A percentile compares a stretch with the other conserved stretches of the same genome.
Evolutionary conservation across 2,329 filamentous ascomycete species (phyloP).

Genomic region (Fusarium metavorans): DNA sequence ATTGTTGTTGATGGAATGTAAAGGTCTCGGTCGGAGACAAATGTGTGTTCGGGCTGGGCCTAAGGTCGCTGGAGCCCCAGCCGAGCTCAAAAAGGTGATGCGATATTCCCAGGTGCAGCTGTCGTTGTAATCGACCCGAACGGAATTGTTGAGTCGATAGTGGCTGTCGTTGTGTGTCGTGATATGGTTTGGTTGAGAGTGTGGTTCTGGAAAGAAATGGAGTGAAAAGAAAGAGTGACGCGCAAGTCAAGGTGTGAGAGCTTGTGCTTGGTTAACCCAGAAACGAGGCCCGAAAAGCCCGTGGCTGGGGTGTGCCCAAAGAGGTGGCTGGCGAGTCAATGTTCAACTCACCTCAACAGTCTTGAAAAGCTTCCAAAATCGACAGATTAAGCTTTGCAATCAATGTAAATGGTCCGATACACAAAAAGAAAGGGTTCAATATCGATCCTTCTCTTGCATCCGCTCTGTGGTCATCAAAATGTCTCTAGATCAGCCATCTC

Average conservation of each 20-base stretch:
- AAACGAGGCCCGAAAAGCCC: slow-evolving; percentile 42
- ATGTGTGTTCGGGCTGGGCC: slow-evolving; percentile 32
- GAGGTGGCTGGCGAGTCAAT: slow-evolving; percentile 34
- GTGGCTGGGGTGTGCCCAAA: slow-evolving; percentile 43
- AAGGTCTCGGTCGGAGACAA: slow-evolving; percentile 32
- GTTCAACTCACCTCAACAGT: slow-evolving; percentile 2
- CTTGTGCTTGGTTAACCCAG: slow-evolving; percentile 45
- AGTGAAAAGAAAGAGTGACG: slow-evolving; percentile 12
- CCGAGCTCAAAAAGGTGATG: slow-evolving; percentile 33
- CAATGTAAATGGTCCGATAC: background rate
- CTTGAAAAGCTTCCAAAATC: background rate
- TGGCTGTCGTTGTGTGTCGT: background rate
- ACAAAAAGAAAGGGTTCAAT: background rate
- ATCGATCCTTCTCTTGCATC: background rate
- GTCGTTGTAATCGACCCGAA: background rate
- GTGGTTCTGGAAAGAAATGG: slow-evolving; percentile 2
- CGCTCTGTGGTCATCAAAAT: background rate
- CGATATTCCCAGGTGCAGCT: slow-evolving; percentile 8
- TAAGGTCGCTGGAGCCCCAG: slow-evolving; percentile 46
- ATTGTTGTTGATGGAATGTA: slow-evolving; percentile 28
- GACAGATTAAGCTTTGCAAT: background rate
- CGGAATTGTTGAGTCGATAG: background rate
- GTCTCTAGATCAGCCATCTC: background rate
- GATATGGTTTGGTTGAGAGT: slow-evolving; percentile 1
- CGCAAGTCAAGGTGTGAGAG: slow-evolving; percentile 27